These are phyloP conservation scores for Claviceps spartinae DNA, from an alignment of 2,329 filamentous ascomycete species.

Conservation along the genomic window DNA sequence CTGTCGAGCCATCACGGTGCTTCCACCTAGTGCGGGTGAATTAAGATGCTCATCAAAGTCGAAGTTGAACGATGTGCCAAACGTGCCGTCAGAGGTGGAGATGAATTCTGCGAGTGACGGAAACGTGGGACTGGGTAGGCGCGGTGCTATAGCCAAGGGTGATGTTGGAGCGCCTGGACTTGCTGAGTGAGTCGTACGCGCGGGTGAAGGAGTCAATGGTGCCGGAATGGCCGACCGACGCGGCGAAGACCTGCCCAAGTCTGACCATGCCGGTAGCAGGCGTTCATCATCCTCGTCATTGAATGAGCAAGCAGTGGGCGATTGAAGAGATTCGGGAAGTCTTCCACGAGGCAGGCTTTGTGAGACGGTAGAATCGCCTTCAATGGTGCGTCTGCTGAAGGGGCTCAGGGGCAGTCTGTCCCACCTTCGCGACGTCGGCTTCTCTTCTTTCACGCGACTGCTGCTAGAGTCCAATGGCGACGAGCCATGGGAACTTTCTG, in stretches of 20 bases:
- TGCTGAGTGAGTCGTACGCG: constrained; percentile 1
- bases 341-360: constrained; percentile 24
- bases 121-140: constrained; percentile 23
- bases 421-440: constrained; percentile 4
- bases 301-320: background rate
- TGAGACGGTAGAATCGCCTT: constrained; percentile 20
- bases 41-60: constrained; percentile 6
- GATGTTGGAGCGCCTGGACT: constrained; percentile 12
- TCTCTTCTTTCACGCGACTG: constrained; percentile 5
- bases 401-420: constrained; percentile 14
- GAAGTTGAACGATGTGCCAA: constrained; percentile 19
- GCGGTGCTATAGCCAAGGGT: constrained; percentile 17
- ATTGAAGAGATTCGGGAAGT: constrained; percentile 9
- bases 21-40: background rate
- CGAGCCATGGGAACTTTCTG: constrained; percentile 13
- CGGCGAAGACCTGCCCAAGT: constrained; percentile 15
- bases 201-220: constrained; percentile 18
- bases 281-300: background rate
- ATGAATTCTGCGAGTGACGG: constrained; percentile 21
- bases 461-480: constrained; percentile 6
- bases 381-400: constrained; percentile 14
- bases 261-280: constrained; percentile 5
- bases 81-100: constrained; percentile 18
- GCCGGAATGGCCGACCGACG: constrained; percentile 22
- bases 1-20: constrained; percentile 5